A percentile compares a stretch with the other conserved stretches of the same genome.
Conservation (phyloP, 345 rosid genomes). For the Corchorus olitorius region DNA sequence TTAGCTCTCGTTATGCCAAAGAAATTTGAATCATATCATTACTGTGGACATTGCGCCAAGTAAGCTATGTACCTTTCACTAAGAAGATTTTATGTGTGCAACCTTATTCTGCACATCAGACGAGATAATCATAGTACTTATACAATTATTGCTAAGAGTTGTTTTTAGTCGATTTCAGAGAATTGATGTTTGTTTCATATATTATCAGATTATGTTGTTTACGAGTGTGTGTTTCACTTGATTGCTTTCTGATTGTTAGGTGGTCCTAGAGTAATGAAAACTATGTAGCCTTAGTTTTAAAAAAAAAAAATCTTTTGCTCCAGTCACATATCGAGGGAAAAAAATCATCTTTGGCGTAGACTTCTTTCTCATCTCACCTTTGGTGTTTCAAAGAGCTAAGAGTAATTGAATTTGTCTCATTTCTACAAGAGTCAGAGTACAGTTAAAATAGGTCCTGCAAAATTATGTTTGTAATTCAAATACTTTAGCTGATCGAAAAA, state of each 20-base stretch:
- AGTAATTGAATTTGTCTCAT: background rate
- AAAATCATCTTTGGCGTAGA: background rate
- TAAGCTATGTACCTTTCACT: background rate
- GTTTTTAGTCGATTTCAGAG: background rate
- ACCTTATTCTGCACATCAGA: background rate
- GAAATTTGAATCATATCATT: no score
- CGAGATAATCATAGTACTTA: background rate
- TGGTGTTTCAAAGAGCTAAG: background rate
- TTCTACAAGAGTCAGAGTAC: background rate
- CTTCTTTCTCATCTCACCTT: background rate
- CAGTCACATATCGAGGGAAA: background rate
- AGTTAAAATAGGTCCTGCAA: background rate
- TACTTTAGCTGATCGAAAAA: background rate
- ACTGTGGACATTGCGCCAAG: background rate
- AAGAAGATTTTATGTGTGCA: background rate
- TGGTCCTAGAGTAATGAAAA: background rate
- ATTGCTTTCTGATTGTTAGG: background rate
- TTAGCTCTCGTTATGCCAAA: no score
- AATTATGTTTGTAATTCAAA: background rate
- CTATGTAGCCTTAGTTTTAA: background rate
- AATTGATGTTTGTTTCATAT: background rate
- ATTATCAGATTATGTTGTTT: no score
- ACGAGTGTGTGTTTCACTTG: background rate
- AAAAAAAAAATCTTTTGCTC: background rate
- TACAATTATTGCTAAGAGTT: background rate